Percentiles rank a stretch among this genome's conserved stretches.
phyloP scores from a whole-genome alignment of 139 green algal genomes.

The Dunaliella sp. region DNA sequence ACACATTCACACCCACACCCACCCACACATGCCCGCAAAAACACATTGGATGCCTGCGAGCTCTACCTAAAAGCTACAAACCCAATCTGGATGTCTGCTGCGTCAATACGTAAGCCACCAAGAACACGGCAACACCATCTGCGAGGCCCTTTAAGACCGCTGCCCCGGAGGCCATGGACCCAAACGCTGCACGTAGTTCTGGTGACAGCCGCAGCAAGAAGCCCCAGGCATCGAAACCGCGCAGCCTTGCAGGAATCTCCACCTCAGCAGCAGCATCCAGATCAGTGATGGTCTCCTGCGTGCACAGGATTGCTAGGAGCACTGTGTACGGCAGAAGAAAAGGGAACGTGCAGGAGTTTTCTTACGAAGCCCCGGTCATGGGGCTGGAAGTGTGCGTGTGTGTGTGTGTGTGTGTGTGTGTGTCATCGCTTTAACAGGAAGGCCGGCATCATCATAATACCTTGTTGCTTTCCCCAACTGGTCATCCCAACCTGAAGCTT shows the following conservation, averaged over 20 bases:
- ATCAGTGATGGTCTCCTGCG: background rate
- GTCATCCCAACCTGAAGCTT: background rate
- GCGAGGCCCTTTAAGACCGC: background rate
- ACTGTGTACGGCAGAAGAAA: too few species aligned
- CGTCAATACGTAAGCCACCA: constrained; percentile 2
- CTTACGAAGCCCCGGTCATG: background rate
- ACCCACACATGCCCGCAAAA: too few species aligned
- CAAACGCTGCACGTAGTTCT: background rate
- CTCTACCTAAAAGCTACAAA: too few species aligned
- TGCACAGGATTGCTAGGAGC: background rate
- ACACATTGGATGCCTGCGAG: too few species aligned
- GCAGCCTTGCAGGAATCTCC: background rate
- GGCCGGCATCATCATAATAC: background rate
- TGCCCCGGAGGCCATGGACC: background rate
- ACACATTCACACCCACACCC: too few species aligned
- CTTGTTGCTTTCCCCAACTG: background rate
- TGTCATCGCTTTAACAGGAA: background rate
- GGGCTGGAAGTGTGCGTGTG: background rate
- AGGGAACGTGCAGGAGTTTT: background rate
- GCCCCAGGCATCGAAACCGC: background rate
- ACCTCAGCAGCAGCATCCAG: background rate
- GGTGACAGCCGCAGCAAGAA: background rate
- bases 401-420: background rate
- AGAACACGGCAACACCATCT: background rate
- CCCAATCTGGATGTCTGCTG: background rate